Evolutionary conservation across 305 asterid genomes (phyloP).

Genomic region (Fraxinus angustifolia): DNA sequence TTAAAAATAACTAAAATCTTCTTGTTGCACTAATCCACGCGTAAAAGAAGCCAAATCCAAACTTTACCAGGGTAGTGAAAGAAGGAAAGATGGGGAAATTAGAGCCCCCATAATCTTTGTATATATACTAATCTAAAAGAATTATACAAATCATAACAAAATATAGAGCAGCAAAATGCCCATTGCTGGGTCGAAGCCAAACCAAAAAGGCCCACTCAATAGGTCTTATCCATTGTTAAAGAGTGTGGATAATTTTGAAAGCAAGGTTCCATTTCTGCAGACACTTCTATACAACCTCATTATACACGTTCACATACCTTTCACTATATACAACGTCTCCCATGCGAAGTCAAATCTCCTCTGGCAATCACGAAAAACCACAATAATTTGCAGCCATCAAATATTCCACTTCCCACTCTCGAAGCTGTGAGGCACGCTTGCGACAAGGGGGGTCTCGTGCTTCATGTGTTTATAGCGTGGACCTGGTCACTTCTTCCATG

Average conservation of each 20-base stretch:
- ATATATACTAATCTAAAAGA: neutral
- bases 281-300: slow-evolving; percentile 38
- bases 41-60: neutral
- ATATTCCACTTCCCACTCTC: slow-evolving; percentile 20
- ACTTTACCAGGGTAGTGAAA: neutral
- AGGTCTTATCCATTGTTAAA: neutral
- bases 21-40: neutral
- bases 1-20: neutral
- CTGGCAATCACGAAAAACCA: slow-evolving; percentile 21
- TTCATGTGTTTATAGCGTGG: neutral
- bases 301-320: slow-evolving; percentile 28
- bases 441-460: neutral
- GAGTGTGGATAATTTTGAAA: neutral
- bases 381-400: slow-evolving; percentile 21
- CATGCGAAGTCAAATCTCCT: slow-evolving; percentile 15
- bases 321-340: slow-evolving; percentile 29
- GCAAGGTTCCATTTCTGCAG: neutral
- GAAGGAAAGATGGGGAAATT: neutral
- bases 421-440: slow-evolving; percentile 21
- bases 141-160: neutral
- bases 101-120: neutral
- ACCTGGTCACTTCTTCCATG: neutral
- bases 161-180: neutral
- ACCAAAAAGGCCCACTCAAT: neutral
- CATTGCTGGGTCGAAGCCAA: neutral